Percentiles rank a stretch among this genome's conserved stretches.
These are phyloP conservation scores for Pseudomassariella vexata DNA, from an alignment of 2,329 filamentous ascomycete species.

Conservation along the genomic window DNA sequence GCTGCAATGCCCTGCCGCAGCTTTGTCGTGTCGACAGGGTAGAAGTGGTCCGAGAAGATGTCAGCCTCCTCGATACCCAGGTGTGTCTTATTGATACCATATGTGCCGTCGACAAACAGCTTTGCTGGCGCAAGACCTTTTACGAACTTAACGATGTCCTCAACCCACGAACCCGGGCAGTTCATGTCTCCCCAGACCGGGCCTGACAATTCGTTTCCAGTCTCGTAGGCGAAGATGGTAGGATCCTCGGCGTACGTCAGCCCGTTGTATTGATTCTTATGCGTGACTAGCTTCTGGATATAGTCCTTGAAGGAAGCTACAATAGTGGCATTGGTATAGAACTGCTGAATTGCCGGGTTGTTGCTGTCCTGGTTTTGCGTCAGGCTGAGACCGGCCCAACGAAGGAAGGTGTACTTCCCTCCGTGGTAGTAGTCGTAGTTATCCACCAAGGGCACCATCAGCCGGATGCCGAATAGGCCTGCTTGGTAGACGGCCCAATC, in stretches of 20 bases:
- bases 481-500: conserved; percentile 44
- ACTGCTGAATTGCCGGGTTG: conserved; percentile 35
- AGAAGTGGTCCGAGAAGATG: conserved; percentile 42
- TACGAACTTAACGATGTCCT: conserved; percentile 33
- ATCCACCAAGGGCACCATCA: conserved; percentile 39
- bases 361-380: conserved; percentile 24
- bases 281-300: conserved; percentile 35
- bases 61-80: conserved; percentile 36
- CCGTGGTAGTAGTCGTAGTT: conserved; percentile 47
- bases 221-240: conserved; percentile 44
- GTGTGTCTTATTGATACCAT: conserved; percentile 39
- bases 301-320: conserved; percentile 39
- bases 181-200: conserved; percentile 36
- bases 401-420: conserved; percentile 42
- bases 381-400: conserved; percentile 38
- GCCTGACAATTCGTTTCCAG: conserved; percentile 41
- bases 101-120: conserved; percentile 40
- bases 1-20: conserved; percentile 30
- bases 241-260: conserved; percentile 41
- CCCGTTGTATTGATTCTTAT: conserved; percentile 38
- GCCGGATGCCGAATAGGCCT: conserved; percentile 33
- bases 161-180: conserved; percentile 35
- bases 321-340: conserved; percentile 38
- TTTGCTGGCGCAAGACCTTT: conserved; percentile 37
- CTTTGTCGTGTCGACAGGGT: conserved; percentile 33